A percentile compares a stretch with the other conserved stretches of the same genome.
phyloP scores from a whole-genome alignment of 2,329 filamentous ascomycete genomes.

The Aspergillus sp. region DNA sequence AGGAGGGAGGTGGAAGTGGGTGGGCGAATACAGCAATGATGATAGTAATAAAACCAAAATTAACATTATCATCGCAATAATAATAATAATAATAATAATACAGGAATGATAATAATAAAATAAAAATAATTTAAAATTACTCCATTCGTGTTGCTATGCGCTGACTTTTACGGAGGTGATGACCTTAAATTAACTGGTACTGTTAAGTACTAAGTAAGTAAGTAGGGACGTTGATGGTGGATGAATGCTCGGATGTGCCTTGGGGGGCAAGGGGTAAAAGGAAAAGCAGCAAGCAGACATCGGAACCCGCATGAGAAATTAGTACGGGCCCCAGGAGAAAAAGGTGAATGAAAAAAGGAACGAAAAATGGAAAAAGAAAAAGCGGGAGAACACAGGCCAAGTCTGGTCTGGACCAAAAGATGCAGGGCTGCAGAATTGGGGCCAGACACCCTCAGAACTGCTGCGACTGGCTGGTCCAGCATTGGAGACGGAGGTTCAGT shows the following conservation, averaged over 20 bases:
- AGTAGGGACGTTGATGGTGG: not conserved
- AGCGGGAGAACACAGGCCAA: constrained; percentile 3
- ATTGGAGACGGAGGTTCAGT: not conserved
- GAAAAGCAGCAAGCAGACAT: not conserved
- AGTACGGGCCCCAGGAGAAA: not conserved
- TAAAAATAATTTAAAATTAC: constrained; percentile 3
- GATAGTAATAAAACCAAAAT: not conserved
- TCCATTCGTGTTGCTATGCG: not conserved
- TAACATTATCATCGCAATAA: not conserved
- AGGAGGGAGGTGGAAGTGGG: not conserved
- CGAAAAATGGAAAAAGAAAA: constrained; percentile 5
- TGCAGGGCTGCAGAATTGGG: constrained; percentile 22
- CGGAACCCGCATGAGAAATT: not conserved
- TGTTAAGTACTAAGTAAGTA: not conserved
- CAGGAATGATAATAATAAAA: not conserved
- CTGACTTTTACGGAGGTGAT: not conserved
- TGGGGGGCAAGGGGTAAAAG: constrained; percentile 10
- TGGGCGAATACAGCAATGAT: not conserved
- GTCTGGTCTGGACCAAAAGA: constrained; percentile 22
- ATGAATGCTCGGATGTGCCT: not conserved
- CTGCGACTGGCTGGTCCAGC: constrained; percentile 4
- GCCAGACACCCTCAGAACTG: not conserved
- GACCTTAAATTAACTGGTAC: not conserved
- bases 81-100: not conserved
- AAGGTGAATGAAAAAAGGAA: constrained; percentile 6